phyloP scores from a whole-genome alignment of 345 rosid species.

The Eucalyptus decipiens region DNA sequence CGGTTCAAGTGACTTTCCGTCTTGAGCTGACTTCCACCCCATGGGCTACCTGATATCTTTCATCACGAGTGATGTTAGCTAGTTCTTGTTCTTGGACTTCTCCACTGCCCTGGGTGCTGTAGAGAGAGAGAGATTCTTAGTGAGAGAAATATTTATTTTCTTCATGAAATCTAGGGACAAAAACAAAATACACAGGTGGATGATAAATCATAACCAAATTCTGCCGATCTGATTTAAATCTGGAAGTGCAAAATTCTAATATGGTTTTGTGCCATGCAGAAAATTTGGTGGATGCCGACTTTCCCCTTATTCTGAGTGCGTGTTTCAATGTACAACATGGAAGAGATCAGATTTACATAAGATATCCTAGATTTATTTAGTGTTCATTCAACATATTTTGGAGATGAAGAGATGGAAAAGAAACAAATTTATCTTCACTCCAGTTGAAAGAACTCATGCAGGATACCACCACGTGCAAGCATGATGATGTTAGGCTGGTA shows the following conservation, averaged over 20 bases:
- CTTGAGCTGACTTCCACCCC: background rate
- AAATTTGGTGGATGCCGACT: background rate
- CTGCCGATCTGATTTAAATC: background rate
- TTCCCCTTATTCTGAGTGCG: background rate
- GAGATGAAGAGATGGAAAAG: background rate
- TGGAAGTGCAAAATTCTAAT: background rate
- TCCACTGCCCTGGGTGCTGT: constrained; percentile 65
- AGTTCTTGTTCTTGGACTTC: constrained; percentile 40
- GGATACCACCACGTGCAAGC: background rate
- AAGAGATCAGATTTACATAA: background rate
- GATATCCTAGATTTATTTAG: background rate
- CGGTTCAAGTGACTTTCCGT: background rate
- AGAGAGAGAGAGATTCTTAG: background rate
- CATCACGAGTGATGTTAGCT: background rate
- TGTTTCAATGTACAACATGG: background rate
- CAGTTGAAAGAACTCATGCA: background rate
- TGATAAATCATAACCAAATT: background rate
- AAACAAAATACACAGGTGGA: background rate
- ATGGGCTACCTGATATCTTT: background rate
- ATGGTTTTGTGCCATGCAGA: background rate
- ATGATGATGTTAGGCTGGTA: background rate
- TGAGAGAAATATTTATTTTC: background rate
- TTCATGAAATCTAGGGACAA: background rate
- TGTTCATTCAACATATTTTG: background rate
- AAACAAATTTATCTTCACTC: background rate